Evolutionary conservation across 2,329 filamentous ascomycete species (phyloP).

Genomic region (Colletotrichum kahawae): DNA sequence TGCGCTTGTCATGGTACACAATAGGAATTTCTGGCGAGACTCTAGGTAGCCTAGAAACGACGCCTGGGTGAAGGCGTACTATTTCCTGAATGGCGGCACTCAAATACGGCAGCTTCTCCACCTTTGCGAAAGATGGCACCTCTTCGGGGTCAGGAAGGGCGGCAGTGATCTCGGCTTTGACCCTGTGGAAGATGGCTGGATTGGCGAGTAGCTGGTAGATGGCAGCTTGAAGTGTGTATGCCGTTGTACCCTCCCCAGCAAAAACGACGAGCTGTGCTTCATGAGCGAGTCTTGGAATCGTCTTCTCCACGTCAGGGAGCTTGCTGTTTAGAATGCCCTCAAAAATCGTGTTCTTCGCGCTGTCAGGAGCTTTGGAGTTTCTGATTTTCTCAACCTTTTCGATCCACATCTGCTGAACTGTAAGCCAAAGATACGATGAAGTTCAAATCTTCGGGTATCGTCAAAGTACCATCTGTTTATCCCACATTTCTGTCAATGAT

Average conservation of each 20-base stretch:
- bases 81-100: conserved; percentile 42
- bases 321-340: background rate
- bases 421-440: background rate
- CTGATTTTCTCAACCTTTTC: background rate
- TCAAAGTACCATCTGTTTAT: background rate
- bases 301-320: background rate
- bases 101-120: conserved; percentile 43
- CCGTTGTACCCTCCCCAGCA: background rate
- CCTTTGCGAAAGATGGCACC: background rate
- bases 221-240: background rate
- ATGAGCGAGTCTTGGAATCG: background rate
- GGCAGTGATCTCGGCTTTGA: background rate
- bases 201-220: background rate
- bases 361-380: background rate
- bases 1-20: conserved; percentile 22
- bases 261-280: background rate
- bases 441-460: background rate
- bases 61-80: conserved; percentile 45
- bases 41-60: conserved; percentile 32
- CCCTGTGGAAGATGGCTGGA: background rate
- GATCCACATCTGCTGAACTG: background rate
- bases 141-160: background rate
- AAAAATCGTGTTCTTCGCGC: background rate
- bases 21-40: conserved; percentile 32
- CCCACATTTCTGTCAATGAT: background rate